Percentiles rank a stretch among this genome's conserved stretches.
These are phyloP conservation scores for Pseudomonodictys pantanalensis DNA, from an alignment of 495 filamentous ascomycete genomes.

Conservation along the genomic window DNA sequence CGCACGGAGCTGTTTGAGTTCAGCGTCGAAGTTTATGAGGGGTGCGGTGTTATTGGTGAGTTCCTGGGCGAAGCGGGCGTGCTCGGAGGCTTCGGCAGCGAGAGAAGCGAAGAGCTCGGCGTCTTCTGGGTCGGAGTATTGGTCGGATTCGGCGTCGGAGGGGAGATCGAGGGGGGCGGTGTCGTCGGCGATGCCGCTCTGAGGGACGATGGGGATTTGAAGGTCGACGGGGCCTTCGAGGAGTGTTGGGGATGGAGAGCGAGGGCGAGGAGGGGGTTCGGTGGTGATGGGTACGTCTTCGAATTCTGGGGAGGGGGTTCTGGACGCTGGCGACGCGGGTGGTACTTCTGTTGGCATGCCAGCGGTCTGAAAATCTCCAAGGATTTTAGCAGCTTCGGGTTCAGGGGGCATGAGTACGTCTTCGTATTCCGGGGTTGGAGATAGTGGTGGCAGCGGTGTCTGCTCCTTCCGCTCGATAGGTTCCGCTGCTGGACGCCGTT, in stretches of 20 bases:
- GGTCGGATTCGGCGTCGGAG: constrained; percentile 43
- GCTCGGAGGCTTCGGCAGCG: constrained; percentile 84
- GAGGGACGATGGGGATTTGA: constrained; percentile 20
- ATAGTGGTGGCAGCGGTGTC: constrained; percentile 26
- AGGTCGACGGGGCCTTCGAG: constrained; percentile 19
- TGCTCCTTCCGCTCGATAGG: neutral
- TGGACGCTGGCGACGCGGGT: neutral
- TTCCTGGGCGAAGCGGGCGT: constrained; percentile 83
- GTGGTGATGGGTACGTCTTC: constrained; percentile 45
- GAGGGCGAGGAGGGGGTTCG: constrained; percentile 8
- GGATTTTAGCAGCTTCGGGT: constrained; percentile 26
- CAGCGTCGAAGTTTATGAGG: constrained; percentile 74
- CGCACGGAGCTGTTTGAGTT: constrained; percentile 79
- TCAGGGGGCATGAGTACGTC: constrained; percentile 25
- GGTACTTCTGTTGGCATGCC: neutral
- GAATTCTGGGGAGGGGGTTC: constrained; percentile 54
- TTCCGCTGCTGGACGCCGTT: constrained; percentile 21
- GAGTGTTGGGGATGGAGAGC: neutral
- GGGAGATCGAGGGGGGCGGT: constrained; percentile 31
- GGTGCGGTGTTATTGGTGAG: constrained; percentile 66
- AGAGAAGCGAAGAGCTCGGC: constrained; percentile 82
- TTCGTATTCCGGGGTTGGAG: constrained; percentile 36
- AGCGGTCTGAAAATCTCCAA: constrained; percentile 24
- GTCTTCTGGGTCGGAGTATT: constrained; percentile 83
- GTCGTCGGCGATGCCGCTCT: constrained; percentile 34